Conservation (phyloP, 129 eudicot species). For the Calendula officinalis region DNA sequence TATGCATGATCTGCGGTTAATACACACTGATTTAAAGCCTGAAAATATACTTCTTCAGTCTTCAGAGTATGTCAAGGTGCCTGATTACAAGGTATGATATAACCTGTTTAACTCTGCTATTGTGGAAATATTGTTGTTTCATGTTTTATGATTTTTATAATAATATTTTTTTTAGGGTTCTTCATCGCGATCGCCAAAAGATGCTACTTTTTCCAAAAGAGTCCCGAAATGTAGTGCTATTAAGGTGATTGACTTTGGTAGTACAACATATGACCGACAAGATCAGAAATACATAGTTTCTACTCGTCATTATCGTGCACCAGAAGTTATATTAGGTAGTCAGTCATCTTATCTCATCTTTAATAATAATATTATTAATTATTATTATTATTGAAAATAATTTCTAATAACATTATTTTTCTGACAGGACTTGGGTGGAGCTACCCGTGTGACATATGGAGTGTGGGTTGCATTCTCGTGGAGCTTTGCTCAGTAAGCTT, state of each 20-base stretch:
- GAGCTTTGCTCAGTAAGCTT: slow-evolving; percentile 85
- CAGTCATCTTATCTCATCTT: neutral
- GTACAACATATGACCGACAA: slow-evolving; percentile 67
- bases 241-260: slow-evolving; percentile 93
- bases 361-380: neutral
- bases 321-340: slow-evolving; percentile 89
- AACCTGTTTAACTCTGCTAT: neutral
- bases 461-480: slow-evolving; percentile 89
- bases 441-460: slow-evolving; percentile 94
- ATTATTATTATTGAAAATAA: neutral
- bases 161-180: slow-evolving; percentile 40
- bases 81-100: slow-evolving; percentile 72
- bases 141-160: neutral
- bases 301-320: slow-evolving; percentile 92
- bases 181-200: slow-evolving; percentile 66
- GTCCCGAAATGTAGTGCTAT: slow-evolving; percentile 93
- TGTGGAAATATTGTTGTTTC: neutral
- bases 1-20: slow-evolving; percentile 85
- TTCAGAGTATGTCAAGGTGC: slow-evolving; percentile 69
- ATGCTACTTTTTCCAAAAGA: slow-evolving; percentile 59
- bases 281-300: slow-evolving; percentile 82
- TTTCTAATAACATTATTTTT: neutral
- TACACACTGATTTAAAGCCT: slow-evolving; percentile 96
- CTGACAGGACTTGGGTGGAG: slow-evolving; percentile 85
- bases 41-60: slow-evolving; percentile 84